These are phyloP conservation scores for Leccinum insigne DNA, from an alignment of 1,284 basidiomycete genomes.

Conservation along the genomic window DNA sequence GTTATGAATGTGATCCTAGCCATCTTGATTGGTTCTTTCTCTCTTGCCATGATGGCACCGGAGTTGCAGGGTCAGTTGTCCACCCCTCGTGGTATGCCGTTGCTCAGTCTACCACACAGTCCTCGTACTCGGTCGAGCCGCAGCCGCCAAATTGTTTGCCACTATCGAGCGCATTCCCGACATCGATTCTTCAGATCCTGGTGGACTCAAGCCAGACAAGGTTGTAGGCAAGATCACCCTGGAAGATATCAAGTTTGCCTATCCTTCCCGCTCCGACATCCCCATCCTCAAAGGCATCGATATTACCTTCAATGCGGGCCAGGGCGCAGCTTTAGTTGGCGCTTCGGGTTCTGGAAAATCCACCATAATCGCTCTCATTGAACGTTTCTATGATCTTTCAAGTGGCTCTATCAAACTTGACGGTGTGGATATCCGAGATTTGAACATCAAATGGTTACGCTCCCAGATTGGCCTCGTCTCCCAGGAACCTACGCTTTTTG, in stretches of 20 bases:
- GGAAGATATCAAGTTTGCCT: neutral
- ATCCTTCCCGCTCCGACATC: neutral
- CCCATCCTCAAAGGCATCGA: neutral
- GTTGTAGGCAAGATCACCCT: neutral
- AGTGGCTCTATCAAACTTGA: neutral
- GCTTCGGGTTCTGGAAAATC: neutral
- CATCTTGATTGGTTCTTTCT: constrained; percentile 85
- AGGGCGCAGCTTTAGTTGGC: neutral
- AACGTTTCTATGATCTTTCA: neutral
- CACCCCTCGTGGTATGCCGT: neutral
- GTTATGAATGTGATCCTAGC: constrained; percentile 83
- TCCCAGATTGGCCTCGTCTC: neutral
- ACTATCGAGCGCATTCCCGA: neutral
- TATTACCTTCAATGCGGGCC: neutral
- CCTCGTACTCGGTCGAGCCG: neutral
- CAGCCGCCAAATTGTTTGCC: neutral
- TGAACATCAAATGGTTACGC: neutral
- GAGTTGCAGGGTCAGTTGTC: neutral
- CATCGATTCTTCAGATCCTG: neutral
- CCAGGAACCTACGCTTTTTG: neutral
- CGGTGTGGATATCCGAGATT: neutral
- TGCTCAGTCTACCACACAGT: neutral
- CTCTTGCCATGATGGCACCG: neutral
- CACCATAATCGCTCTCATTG: neutral
- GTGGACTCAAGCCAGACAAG: neutral